These are phyloP conservation scores for Rhynchosporium agropyri DNA, from an alignment of 2,329 filamentous ascomycete genomes.

Conservation along the genomic window DNA sequence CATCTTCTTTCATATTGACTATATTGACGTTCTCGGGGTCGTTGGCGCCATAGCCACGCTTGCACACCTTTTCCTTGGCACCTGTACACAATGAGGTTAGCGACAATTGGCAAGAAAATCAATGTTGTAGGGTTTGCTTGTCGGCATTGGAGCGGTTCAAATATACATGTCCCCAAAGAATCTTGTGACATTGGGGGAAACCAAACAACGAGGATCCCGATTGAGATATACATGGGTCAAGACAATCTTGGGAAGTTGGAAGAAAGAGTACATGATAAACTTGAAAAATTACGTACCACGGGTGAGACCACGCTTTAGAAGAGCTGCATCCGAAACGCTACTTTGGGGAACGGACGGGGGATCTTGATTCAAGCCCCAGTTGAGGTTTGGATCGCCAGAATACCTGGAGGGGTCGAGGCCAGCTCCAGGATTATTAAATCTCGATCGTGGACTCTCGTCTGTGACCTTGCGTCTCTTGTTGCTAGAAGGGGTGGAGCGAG, in stretches of 20 bases:
- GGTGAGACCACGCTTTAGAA: constrained; percentile 35
- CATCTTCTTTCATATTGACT: constrained; percentile 38
- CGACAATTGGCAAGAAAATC: too few species aligned
- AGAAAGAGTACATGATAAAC: too few species aligned
- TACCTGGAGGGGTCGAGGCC: constrained; percentile 29
- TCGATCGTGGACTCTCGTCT: neutral
- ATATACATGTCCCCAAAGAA: too few species aligned
- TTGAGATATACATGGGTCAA: too few species aligned
- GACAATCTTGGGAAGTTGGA: too few species aligned
- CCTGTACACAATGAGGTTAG: too few species aligned
- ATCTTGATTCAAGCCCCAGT: constrained; percentile 30
- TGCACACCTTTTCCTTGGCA: constrained; percentile 27
- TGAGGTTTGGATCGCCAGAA: constrained; percentile 27
- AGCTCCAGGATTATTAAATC: constrained; percentile 15
- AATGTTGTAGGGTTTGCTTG: too few species aligned
- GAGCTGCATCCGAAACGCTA: constrained; percentile 32
- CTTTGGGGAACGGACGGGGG: constrained; percentile 27
- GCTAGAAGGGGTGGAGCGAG: too few species aligned
- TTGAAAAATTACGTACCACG: constrained; percentile 7
- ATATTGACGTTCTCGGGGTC: constrained; percentile 42
- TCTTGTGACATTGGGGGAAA: too few species aligned
- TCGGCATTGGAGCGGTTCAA: too few species aligned
- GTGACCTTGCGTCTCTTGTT: neutral
- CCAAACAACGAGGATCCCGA: too few species aligned
- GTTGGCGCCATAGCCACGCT: constrained; percentile 38